These are phyloP conservation scores for Cerrena zonata DNA, from an alignment of 1,284 basidiomycete genomes.

Conservation along the genomic window DNA sequence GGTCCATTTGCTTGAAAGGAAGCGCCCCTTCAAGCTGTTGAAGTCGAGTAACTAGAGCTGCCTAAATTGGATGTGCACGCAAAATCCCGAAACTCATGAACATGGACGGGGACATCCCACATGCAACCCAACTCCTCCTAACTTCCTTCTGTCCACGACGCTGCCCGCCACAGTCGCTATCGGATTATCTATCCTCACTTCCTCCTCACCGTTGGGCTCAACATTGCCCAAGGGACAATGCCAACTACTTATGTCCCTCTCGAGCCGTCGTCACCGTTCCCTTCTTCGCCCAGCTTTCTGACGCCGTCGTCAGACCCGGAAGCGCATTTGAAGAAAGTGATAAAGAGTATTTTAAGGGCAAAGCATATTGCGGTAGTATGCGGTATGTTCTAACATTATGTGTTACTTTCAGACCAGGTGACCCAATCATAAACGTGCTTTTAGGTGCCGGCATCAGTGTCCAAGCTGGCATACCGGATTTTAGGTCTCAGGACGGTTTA, in stretches of 20 bases:
- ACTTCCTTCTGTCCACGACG: background rate
- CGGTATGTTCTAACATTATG: slow-evolving; percentile 47
- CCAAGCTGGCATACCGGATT: slow-evolving; percentile 87
- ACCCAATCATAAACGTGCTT: slow-evolving; percentile 1
- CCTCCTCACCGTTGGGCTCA: background rate
- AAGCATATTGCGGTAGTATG: slow-evolving; percentile 81
- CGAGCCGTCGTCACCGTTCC: slow-evolving; percentile 25
- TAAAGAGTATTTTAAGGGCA: slow-evolving; percentile 70
- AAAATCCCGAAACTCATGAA: background rate
- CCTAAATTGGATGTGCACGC: background rate
- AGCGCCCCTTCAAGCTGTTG: no score
- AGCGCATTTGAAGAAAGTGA: slow-evolving; percentile 43
- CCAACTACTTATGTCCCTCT: slow-evolving; percentile 34
- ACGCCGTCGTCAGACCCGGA: slow-evolving; percentile 30
- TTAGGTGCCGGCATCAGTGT: slow-evolving; percentile 89
- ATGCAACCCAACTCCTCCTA: background rate
- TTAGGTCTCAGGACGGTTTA: slow-evolving; percentile 77
- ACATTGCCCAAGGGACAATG: slow-evolving; percentile 1
- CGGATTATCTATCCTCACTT: background rate
- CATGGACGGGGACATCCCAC: background rate
- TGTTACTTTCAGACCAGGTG: background rate
- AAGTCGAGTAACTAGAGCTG: background rate
- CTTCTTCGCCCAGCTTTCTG: slow-evolving; percentile 33
- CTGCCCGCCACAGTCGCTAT: no score
- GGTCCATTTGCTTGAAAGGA: no score